phyloP scores from a whole-genome alignment of 1,284 basidiomycete genomes.

The Marasmius sp. region DNA sequence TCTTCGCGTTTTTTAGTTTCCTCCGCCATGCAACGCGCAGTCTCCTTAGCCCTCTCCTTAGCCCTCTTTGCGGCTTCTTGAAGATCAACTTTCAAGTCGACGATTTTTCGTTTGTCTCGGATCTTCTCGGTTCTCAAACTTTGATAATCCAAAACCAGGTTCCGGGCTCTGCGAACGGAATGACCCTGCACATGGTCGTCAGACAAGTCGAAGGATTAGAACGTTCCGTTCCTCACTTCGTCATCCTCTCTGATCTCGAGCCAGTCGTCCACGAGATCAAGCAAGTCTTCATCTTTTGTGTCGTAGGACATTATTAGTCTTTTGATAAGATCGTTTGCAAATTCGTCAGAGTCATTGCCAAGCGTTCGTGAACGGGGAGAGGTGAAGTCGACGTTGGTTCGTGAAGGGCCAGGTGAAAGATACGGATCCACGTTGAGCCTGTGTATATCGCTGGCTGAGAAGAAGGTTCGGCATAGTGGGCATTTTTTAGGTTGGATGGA shows the following conservation, averaged over 20 bases:
- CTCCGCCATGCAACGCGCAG: neutral
- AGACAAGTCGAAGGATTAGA: neutral
- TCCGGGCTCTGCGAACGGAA: constrained; percentile 27
- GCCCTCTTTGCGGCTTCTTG: constrained; percentile 11
- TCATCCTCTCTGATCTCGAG: constrained; percentile 30
- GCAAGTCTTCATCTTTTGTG: constrained; percentile 39
- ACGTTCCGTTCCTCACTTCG: constrained; percentile 33
- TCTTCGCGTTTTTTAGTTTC: constrained; percentile 5
- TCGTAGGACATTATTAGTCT: constrained; percentile 49
- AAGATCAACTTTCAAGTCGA: constrained; percentile 12
- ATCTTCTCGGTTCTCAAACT: constrained; percentile 10
- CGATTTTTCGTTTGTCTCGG: constrained; percentile 6
- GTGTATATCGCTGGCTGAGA: constrained; percentile 51
- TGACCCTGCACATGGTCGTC: constrained; percentile 16
- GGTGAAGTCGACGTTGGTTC: neutral
- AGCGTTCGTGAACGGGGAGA: neutral
- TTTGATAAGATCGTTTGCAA: constrained; percentile 24
- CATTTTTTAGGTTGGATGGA: constrained; percentile 51
- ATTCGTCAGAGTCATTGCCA: constrained; percentile 29
- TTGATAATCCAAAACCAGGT: constrained; percentile 24
- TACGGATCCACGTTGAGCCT: constrained; percentile 57
- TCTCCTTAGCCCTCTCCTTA: neutral
- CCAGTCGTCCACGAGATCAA: constrained; percentile 47
- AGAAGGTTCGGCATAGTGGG: constrained; percentile 64
- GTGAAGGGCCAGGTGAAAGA: neutral